These are phyloP conservation scores for Hirsutella minnesotensis DNA, from an alignment of 2,329 filamentous ascomycete species.

Conservation along the genomic window DNA sequence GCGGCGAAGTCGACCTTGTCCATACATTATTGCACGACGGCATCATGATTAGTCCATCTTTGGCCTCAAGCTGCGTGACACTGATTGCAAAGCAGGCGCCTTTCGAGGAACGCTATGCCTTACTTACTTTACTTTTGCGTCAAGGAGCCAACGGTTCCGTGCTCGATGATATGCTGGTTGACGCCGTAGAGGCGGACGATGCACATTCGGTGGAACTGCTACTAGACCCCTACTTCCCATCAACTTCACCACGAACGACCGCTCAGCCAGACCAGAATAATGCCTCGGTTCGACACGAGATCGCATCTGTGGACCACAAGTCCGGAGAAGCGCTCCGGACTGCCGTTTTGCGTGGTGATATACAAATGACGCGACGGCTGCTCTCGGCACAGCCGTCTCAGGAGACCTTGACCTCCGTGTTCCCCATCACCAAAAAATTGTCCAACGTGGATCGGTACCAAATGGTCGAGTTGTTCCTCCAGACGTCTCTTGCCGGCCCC, in stretches of 20 bases:
- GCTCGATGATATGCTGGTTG: constrained; percentile 37
- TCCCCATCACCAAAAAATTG: constrained; percentile 34
- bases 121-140: constrained; percentile 34
- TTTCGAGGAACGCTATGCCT: constrained; percentile 29
- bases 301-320: constrained; percentile 40
- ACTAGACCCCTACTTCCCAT: constrained; percentile 33
- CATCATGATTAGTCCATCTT: constrained; percentile 27
- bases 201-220: constrained; percentile 34
- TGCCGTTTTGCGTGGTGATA: constrained; percentile 33
- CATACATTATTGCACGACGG: constrained; percentile 32
- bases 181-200: constrained; percentile 36
- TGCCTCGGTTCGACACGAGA: constrained; percentile 23
- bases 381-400: constrained; percentile 33
- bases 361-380: constrained; percentile 31
- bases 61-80: constrained; percentile 38
- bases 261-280: constrained; percentile 21
- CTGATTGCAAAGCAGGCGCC: constrained; percentile 34
- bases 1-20: constrained; percentile 33
- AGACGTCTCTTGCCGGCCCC: constrained; percentile 32
- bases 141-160: constrained; percentile 36
- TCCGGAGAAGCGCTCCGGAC: constrained; percentile 37
- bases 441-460: constrained; percentile 29
- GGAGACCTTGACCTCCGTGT: constrained; percentile 35
- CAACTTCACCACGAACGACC: constrained; percentile 3
- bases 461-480: constrained; percentile 38